Percentiles rank a stretch among this genome's conserved stretches.
Conservation (phyloP, 441 rosid species). For the Macaranga tanarius region DNA sequence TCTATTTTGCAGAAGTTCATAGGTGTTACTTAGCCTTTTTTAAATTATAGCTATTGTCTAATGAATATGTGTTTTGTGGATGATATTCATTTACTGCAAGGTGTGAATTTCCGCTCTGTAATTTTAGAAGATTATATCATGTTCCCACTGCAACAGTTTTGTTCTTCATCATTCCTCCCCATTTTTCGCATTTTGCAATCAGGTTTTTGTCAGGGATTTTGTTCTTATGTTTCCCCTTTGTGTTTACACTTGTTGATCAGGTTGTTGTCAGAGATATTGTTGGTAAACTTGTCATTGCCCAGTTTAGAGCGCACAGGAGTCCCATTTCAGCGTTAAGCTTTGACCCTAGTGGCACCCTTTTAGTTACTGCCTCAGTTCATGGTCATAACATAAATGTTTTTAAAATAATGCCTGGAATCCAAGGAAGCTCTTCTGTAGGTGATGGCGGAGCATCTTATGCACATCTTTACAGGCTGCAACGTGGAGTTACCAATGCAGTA, state of each 20-base stretch:
- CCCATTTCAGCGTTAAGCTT: slow-evolving; percentile 87
- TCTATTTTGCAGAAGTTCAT: background rate
- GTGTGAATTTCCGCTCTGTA: background rate
- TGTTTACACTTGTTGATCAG: slow-evolving; percentile 37
- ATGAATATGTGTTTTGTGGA: background rate
- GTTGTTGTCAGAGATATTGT: slow-evolving; percentile 80
- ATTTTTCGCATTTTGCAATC: background rate
- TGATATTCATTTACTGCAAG: background rate
- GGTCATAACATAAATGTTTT: slow-evolving; percentile 91
- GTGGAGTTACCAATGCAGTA: slow-evolving; percentile 96
- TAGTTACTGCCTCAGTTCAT: slow-evolving; percentile 89
- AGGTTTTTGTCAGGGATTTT: background rate
- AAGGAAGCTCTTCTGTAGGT: slow-evolving; percentile 40
- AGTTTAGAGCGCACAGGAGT: slow-evolving; percentile 94
- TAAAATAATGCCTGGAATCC: slow-evolving; percentile 63
- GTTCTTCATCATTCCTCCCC: background rate
- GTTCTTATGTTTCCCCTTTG: background rate
- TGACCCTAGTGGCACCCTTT: slow-evolving; percentile 85
- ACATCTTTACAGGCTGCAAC: slow-evolving; percentile 87
- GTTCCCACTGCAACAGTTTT: slow-evolving; percentile 2
- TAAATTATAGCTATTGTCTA: background rate
- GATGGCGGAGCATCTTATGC: slow-evolving; percentile 45
- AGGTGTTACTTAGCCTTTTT: background rate
- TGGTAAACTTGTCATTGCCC: slow-evolving; percentile 62
- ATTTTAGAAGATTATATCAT: background rate